A percentile compares a stretch with the other conserved stretches of the same genome.
Conservation (phyloP, 768 basidiomycete genomes). For the Boletus pseudo-olivaceus region DNA sequence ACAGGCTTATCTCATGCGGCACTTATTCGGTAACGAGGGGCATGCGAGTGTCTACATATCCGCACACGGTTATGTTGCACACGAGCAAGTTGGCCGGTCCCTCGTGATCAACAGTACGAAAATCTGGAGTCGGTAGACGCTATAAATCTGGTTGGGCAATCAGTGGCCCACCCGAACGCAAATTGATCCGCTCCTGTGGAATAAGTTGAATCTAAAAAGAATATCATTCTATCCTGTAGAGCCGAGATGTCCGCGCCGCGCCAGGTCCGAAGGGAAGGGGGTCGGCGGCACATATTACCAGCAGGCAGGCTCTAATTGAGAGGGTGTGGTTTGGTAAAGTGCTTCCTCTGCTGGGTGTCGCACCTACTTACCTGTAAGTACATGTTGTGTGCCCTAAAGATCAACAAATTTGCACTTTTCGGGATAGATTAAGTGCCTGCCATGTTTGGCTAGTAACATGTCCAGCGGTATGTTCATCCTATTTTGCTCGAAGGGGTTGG, state of each 20-base stretch:
- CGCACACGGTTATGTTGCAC: not conserved
- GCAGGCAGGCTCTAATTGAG: conserved; percentile 8
- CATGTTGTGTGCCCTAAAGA: conserved; percentile 23
- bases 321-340: conserved; percentile 28
- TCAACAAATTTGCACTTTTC: conserved; percentile 31
- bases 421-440: conserved; percentile 28
- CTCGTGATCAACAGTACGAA: not conserved
- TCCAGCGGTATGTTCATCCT: conserved; percentile 13
- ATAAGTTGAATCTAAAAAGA: conserved; percentile 1
- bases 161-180: conserved; percentile 1
- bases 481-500: conserved; percentile 19
- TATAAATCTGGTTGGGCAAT: not conserved
- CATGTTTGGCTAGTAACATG: conserved; percentile 20
- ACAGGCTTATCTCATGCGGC: not conserved
- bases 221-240: not conserved
- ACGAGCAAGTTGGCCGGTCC: not conserved
- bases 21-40: not conserved
- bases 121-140: not conserved
- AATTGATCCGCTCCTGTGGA: conserved; percentile 8
- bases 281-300: not conserved
- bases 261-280: not conserved
- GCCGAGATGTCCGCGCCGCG: conserved; percentile 11
- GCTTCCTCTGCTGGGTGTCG: conserved; percentile 7
- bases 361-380: conserved; percentile 14
- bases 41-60: not conserved